Conservation (phyloP, 176 grass and related monocot species). For the Urochloa ruziziensis region DNA sequence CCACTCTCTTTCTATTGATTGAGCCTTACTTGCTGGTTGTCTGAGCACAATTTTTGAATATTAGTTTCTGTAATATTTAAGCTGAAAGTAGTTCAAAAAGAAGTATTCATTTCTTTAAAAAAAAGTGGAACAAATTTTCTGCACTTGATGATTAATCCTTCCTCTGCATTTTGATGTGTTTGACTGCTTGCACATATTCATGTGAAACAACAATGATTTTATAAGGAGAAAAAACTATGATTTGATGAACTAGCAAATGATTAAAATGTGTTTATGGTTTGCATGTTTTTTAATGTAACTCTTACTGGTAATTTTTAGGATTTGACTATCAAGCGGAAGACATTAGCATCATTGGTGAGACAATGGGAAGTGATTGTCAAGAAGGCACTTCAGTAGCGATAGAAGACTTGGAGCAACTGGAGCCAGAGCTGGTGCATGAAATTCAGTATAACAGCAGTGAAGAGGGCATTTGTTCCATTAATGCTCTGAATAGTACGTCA, state of each 20-base stretch:
- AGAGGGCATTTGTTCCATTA: slow-evolving; percentile 20
- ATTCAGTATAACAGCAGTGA: background rate
- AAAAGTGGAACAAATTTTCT: background rate
- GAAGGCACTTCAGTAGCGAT: slow-evolving; percentile 11
- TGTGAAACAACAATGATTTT: background rate
- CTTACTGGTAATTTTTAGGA: slow-evolving; percentile 23
- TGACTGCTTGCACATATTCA: background rate
- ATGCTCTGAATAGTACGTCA: slow-evolving; percentile 12
- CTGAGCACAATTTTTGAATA: background rate
- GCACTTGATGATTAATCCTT: background rate
- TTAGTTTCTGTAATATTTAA: slow-evolving; percentile 18
- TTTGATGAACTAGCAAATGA: background rate
- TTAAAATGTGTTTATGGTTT: slow-evolving; percentile 13
- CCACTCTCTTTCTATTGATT: slow-evolving; percentile 1
- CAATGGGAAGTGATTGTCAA: slow-evolving; percentile 24
- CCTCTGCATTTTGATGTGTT: slow-evolving; percentile 13
- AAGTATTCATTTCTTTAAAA: background rate
- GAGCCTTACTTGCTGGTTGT: slow-evolving; percentile 10
- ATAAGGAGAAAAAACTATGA: background rate
- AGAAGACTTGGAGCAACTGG: slow-evolving; percentile 16
- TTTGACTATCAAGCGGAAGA: slow-evolving; percentile 20
- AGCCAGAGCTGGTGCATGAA: slow-evolving; percentile 8
- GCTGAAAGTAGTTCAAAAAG: background rate
- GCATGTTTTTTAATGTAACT: background rate
- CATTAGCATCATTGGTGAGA: background rate